phyloP scores from a whole-genome alignment of 768 basidiomycete genomes.

The Podaxis sp. region DNA sequence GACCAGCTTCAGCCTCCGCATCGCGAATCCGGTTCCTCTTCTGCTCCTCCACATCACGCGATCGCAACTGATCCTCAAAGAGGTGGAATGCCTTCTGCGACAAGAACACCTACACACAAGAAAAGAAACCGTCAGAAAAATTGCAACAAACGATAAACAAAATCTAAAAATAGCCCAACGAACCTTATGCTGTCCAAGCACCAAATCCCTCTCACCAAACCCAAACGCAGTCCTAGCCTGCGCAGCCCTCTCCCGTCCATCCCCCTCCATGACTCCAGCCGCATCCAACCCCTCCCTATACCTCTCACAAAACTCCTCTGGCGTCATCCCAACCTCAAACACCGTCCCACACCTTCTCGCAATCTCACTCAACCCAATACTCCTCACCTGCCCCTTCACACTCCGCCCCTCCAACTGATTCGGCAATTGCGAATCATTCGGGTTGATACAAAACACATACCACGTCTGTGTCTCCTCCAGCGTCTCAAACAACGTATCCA shows the following conservation, averaged over 20 bases:
- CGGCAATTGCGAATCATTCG: constrained; percentile 93
- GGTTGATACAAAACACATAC: constrained; percentile 91
- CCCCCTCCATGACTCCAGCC: constrained; percentile 59
- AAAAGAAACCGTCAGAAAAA: neutral
- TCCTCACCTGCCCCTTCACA: constrained; percentile 89
- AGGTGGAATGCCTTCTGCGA: constrained; percentile 83
- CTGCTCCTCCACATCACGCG: constrained; percentile 82
- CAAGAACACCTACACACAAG: constrained; percentile 70
- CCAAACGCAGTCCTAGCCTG: constrained; percentile 57
- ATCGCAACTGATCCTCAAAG: constrained; percentile 85
- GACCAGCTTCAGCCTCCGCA: constrained; percentile 70
- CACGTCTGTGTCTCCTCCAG: constrained; percentile 88
- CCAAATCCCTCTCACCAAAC: constrained; percentile 69
- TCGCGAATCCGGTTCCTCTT: constrained; percentile 78
- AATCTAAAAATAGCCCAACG: constrained; percentile 19
- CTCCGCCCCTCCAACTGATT: constrained; percentile 91
- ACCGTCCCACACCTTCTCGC: constrained; percentile 62
- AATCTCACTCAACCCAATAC: constrained; percentile 77
- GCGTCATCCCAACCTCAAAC: constrained; percentile 85
- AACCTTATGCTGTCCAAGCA: constrained; percentile 84
- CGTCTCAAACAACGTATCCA: constrained; percentile 85
- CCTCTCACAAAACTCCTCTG: constrained; percentile 81
- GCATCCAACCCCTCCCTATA: constrained; percentile 69
- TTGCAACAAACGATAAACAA: neutral
- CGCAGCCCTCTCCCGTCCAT: constrained; percentile 58